Conservation (phyloP, 169 alveolate genomes). For the Fabrea salina region DNA sequence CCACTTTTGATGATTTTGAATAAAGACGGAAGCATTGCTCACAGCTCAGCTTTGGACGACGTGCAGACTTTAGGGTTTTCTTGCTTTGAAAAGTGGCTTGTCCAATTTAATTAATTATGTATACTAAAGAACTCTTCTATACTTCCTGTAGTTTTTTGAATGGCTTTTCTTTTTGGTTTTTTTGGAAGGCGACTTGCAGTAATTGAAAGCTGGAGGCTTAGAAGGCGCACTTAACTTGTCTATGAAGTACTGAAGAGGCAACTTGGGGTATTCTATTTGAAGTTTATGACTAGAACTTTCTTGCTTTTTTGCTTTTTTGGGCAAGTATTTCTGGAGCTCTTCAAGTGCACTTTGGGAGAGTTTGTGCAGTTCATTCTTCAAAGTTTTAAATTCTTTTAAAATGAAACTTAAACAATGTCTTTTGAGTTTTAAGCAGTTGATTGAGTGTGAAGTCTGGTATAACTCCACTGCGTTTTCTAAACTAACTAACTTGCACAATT, state of each 20-base stretch:
- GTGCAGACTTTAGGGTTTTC: slow-evolving; percentile 25
- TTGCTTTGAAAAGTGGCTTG: slow-evolving; percentile 31
- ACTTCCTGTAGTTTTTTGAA: too few species aligned
- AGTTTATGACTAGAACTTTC: too few species aligned
- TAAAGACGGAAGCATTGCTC: slow-evolving; percentile 52
- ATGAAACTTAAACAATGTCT: slow-evolving; percentile 12
- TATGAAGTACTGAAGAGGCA: too few species aligned
- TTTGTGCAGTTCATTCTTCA: neutral
- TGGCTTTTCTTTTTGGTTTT: too few species aligned
- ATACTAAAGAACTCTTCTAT: too few species aligned
- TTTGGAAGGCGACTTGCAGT: too few species aligned
- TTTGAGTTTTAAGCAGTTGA: slow-evolving; percentile 15
- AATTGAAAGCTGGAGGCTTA: too few species aligned
- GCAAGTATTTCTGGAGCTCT: slow-evolving; percentile 13
- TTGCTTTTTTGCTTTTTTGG: slow-evolving; percentile 22
- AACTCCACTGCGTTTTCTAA: slow-evolving; percentile 16
- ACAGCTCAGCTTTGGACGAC: slow-evolving; percentile 34
- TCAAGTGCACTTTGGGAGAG: slow-evolving; percentile 1
- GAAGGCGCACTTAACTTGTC: too few species aligned
- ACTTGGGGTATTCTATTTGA: too few species aligned
- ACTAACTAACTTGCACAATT: neutral
- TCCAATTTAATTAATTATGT: neutral
- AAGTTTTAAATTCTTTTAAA: slow-evolving; percentile 21
- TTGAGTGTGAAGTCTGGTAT: slow-evolving; percentile 4
- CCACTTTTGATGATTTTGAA: slow-evolving; percentile 67